These are phyloP conservation scores for Anastatica hierochuntica DNA, from an alignment of 345 rosid species.

Conservation along the genomic window DNA sequence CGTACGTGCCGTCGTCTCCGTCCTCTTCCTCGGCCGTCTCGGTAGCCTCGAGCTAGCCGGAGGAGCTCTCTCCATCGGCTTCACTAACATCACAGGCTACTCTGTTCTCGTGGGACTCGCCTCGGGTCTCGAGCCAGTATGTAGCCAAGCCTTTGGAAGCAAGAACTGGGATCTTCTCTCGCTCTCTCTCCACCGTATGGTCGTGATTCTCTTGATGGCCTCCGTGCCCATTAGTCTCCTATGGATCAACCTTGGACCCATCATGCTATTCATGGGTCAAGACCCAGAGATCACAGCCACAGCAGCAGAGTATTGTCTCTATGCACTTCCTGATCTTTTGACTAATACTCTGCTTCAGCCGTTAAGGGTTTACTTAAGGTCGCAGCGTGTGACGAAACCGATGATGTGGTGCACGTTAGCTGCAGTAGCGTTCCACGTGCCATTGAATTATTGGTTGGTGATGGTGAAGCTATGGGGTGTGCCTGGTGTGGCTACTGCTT, in stretches of 20 bases:
- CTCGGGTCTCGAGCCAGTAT: slow-evolving; percentile 92
- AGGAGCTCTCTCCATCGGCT: slow-evolving; percentile 90
- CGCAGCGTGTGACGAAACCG: slow-evolving; percentile 86
- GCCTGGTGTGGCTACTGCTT: slow-evolving; percentile 91
- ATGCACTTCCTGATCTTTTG: slow-evolving; percentile 83
- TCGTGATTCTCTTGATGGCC: slow-evolving; percentile 64
- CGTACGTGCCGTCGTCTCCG: slow-evolving; percentile 71
- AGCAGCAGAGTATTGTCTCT: slow-evolving; percentile 78
- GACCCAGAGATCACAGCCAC: slow-evolving; percentile 66
- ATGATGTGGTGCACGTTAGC: slow-evolving; percentile 85
- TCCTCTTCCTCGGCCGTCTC: slow-evolving; percentile 74
- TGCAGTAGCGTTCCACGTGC: slow-evolving; percentile 78
- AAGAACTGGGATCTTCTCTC: slow-evolving; percentile 82
- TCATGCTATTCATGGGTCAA: slow-evolving; percentile 86
- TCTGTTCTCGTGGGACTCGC: slow-evolving; percentile 89
- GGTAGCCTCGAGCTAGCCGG: slow-evolving; percentile 96
- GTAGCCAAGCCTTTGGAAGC: slow-evolving; percentile 95
- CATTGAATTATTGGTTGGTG: slow-evolving; percentile 61
- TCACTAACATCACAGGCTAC: slow-evolving; percentile 97
- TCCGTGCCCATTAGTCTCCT: slow-evolving; percentile 67
- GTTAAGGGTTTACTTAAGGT: slow-evolving; percentile 71
- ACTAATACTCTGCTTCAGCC: slow-evolving; percentile 87
- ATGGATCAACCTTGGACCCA: slow-evolving; percentile 74
- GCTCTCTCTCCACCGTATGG: slow-evolving; percentile 84
- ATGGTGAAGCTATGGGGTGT: slow-evolving; percentile 55